phyloP scores from a whole-genome alignment of 345 rosid species.

The Psidium friedrichsthalianum region DNA sequence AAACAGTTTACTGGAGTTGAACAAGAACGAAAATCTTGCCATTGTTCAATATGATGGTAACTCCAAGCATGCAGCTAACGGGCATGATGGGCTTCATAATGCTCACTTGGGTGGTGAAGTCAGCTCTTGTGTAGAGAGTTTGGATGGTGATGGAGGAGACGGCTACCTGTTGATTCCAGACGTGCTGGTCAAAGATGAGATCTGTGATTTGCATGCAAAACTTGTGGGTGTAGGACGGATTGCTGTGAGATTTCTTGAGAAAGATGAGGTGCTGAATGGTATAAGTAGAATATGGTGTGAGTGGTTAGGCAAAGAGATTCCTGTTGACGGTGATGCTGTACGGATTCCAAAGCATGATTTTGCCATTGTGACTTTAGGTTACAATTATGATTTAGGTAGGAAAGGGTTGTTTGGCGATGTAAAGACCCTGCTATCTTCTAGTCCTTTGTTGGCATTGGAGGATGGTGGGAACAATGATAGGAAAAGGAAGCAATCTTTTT shows the following conservation, averaged over 20 bases:
- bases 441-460: conserved; percentile 19
- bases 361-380: conserved; percentile 54
- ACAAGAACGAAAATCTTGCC: conserved; percentile 29
- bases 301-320: conserved; percentile 56
- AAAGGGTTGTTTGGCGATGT: conserved; percentile 48
- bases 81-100: conserved; percentile 5
- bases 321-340: conserved; percentile 15
- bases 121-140: background rate
- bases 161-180: conserved; percentile 32
- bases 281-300: conserved; percentile 80
- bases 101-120: background rate
- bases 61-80: background rate
- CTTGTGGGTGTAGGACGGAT: conserved; percentile 48
- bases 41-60: conserved; percentile 37
- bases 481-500: conserved; percentile 63
- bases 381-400: conserved; percentile 62
- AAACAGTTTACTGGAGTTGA: conserved; percentile 17
- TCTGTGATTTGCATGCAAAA: conserved; percentile 47
- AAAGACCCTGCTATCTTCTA: conserved; percentile 41
- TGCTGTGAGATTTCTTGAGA: conserved; percentile 34
- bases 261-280: conserved; percentile 18
- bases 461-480: conserved; percentile 21
- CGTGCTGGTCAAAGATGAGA: conserved; percentile 46
- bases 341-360: conserved; percentile 49
- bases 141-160: conserved; percentile 5